These are phyloP conservation scores for Clonostachys byssicola DNA, from an alignment of 2,329 filamentous ascomycete species.

Conservation along the genomic window DNA sequence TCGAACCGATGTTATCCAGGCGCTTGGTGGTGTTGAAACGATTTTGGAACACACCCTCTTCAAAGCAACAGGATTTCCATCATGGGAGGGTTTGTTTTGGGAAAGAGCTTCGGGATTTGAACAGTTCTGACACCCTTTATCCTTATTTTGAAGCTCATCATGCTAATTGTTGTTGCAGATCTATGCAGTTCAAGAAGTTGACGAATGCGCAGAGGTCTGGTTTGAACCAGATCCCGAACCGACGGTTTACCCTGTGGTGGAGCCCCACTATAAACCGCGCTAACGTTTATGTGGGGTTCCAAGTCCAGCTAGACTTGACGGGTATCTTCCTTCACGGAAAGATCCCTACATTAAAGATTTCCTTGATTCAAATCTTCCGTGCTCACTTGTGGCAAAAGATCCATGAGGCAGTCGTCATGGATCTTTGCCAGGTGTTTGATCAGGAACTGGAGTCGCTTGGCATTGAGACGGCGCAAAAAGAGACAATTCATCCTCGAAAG, in stretches of 20 bases:
- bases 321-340: slow-evolving; percentile 99
- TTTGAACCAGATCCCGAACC: slow-evolving; percentile 97
- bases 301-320: slow-evolving; percentile 94
- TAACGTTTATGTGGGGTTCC: slow-evolving; percentile 99
- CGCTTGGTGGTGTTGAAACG: slow-evolving; percentile 92
- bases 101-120: slow-evolving; percentile 61
- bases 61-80: slow-evolving; percentile 94
- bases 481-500: slow-evolving; percentile 98
- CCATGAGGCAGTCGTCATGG: slow-evolving; percentile 98
- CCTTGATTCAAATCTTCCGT: slow-evolving; percentile 97
- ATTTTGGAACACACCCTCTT: slow-evolving; percentile 96
- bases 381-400: slow-evolving; percentile 99
- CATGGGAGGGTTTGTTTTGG: slow-evolving; percentile 97
- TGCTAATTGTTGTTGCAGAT: neutral
- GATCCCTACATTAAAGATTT: slow-evolving; percentile 97
- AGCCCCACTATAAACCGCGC: slow-evolving; percentile 89
- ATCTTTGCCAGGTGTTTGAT: slow-evolving; percentile 96
- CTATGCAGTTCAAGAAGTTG: slow-evolving; percentile 98
- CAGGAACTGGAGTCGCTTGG: slow-evolving; percentile 93
- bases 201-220: slow-evolving; percentile 96
- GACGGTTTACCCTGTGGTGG: slow-evolving; percentile 99
- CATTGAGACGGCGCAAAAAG: slow-evolving; percentile 97
- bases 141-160: slow-evolving; percentile 4
- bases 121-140: slow-evolving; percentile 23
- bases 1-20: slow-evolving; percentile 94